Evolutionary conservation across 108 stramenopile species (phyloP).

Genomic region (Aureococcus anophagefferens): DNA sequence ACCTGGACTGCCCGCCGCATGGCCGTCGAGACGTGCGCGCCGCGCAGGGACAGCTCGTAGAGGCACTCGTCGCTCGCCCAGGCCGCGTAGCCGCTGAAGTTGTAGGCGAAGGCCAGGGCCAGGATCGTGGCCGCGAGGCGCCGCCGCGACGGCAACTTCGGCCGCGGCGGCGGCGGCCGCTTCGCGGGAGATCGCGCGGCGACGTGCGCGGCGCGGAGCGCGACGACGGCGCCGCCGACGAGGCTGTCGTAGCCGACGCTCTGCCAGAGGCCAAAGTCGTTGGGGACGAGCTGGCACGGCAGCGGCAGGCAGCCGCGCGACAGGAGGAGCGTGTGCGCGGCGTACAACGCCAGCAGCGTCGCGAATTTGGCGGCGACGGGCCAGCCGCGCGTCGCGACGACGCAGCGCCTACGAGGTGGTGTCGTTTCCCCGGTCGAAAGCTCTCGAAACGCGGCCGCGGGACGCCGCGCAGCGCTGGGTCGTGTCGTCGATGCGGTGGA

Average conservation of each 20-base stretch:
- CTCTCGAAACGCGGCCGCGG: no score
- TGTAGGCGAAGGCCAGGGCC: constrained; percentile 59
- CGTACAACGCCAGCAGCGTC: constrained; percentile 36
- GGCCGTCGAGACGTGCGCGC: constrained; percentile 53
- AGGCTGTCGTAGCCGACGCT: constrained; percentile 66
- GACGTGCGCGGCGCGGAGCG: constrained; percentile 28
- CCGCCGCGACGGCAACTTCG: constrained; percentile 13
- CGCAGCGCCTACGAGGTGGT: no score
- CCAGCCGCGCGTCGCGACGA: no score
- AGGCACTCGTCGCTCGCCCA: constrained; percentile 61
- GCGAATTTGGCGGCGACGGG: constrained; percentile 12
- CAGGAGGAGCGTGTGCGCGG: constrained; percentile 57
- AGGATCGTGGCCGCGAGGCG: constrained; percentile 37
- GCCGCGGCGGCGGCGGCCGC: neutral
- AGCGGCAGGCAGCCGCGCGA: constrained; percentile 60
- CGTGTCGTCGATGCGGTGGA: no score
- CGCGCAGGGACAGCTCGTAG: constrained; percentile 50
- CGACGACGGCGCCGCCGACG: constrained; percentile 46
- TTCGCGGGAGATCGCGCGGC: constrained; percentile 1
- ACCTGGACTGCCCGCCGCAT: constrained; percentile 74
- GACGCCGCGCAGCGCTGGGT: no score
- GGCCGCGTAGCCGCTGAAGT: constrained; percentile 60
- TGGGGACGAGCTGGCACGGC: constrained; percentile 76
- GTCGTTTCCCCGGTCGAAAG: no score
- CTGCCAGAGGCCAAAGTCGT: constrained; percentile 67